phyloP scores from a whole-genome alignment of 495 filamentous ascomycete species.

The Aspergillus panamensis region DNA sequence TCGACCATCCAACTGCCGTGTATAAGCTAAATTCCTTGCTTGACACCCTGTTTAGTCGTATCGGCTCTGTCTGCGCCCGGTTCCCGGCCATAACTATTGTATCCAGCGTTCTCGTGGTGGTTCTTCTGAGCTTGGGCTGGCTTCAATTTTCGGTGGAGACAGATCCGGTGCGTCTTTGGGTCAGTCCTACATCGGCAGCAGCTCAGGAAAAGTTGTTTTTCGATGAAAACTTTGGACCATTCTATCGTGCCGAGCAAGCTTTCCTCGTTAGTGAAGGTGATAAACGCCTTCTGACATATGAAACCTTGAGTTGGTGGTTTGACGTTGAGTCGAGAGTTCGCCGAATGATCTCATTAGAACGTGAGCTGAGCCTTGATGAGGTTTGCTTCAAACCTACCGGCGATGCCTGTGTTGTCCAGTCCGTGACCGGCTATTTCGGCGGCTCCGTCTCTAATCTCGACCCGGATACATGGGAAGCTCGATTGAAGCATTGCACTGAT shows the following conservation, averaged over 20 bases:
- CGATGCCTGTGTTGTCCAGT: slow-evolving; percentile 87
- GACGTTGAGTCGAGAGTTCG: slow-evolving; percentile 75
- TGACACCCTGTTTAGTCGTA: slow-evolving; percentile 72
- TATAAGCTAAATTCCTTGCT: slow-evolving; percentile 77
- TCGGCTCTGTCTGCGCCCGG: slow-evolving; percentile 76
- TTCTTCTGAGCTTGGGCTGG: slow-evolving; percentile 80
- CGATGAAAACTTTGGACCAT: slow-evolving; percentile 91
- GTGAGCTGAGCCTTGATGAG: slow-evolving; percentile 66
- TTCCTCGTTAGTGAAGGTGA: slow-evolving; percentile 86
- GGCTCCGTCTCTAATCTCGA: slow-evolving; percentile 61
- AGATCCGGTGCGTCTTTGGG: slow-evolving; percentile 90
- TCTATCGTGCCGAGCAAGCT: slow-evolving; percentile 89
- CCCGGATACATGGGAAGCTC: slow-evolving; percentile 62
- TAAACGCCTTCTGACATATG: slow-evolving; percentile 78
- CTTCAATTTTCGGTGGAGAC: slow-evolving; percentile 79
- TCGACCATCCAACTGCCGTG: slow-evolving; percentile 62
- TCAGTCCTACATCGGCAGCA: slow-evolving; percentile 85
- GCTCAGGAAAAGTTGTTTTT: slow-evolving; percentile 94
- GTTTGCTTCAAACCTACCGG: slow-evolving; percentile 94
- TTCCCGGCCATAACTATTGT: slow-evolving; percentile 82
- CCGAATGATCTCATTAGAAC: slow-evolving; percentile 60
- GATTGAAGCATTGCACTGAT: slow-evolving; percentile 65
- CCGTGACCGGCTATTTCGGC: slow-evolving; percentile 79
- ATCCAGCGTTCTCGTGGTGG: slow-evolving; percentile 64
- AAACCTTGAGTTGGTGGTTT: slow-evolving; percentile 92